A percentile compares a stretch with the other conserved stretches of the same genome.
Evolutionary conservation across 371 early-diverging fungal species (phyloP).

Genomic region (Mortierella sp.): DNA sequence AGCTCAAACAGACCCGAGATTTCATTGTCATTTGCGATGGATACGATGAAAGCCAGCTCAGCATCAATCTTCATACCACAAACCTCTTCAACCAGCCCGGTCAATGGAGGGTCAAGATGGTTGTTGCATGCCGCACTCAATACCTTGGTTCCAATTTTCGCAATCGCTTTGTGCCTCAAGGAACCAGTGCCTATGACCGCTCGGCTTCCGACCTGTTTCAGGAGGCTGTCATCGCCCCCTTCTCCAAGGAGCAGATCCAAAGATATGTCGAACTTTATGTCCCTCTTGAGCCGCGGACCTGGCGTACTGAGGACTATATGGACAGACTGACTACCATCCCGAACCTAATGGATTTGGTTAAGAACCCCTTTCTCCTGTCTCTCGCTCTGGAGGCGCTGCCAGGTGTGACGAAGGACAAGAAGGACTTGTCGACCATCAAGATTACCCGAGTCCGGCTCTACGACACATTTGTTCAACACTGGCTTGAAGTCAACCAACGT

Average conservation of each 20-base stretch:
- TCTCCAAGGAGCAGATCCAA: slow-evolving; percentile 16
- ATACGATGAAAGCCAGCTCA: neutral
- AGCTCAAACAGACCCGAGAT: neutral
- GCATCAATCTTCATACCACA: neutral
- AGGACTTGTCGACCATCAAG: neutral
- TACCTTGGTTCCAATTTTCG: neutral
- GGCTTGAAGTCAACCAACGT: neutral
- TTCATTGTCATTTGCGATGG: neutral
- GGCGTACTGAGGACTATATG: neutral
- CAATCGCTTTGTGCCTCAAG: neutral
- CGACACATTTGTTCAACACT: neutral
- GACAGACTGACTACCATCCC: neutral
- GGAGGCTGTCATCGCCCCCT: slow-evolving; percentile 3
- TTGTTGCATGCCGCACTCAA: too few species aligned
- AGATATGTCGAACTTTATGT: slow-evolving; percentile 7
- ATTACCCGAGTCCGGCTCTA: slow-evolving; percentile 1
- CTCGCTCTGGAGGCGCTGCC: slow-evolving; percentile 8
- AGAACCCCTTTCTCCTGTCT: slow-evolving; percentile 12
- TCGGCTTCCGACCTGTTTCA: neutral
- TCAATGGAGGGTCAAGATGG: neutral
- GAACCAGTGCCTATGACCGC: neutral
- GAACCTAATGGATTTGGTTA: slow-evolving; percentile 13
- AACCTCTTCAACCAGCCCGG: neutral
- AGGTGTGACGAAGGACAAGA: neutral
- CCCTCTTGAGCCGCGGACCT: neutral